phyloP scores from a whole-genome alignment of 2,329 filamentous ascomycete genomes.

The Huntiella moniliformis region DNA sequence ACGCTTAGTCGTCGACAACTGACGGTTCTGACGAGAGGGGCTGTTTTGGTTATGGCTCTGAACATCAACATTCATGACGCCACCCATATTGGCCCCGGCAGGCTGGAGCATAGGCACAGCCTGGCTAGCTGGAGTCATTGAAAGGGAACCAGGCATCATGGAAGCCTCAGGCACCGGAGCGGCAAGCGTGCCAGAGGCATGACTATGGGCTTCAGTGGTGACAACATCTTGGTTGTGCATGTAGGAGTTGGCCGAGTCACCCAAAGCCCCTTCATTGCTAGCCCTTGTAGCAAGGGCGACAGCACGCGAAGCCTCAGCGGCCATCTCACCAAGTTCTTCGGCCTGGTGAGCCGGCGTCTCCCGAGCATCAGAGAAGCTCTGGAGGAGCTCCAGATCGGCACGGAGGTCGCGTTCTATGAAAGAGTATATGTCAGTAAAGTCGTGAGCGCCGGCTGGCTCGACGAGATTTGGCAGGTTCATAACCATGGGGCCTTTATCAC shows the following conservation, averaged over 20 bases:
- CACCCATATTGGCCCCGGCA: slow-evolving; percentile 12
- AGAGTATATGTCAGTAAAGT: no score
- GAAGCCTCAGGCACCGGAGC: slow-evolving; percentile 13
- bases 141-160: slow-evolving; percentile 20
- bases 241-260: neutral
- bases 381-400: slow-evolving; percentile 9
- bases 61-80: slow-evolving; percentile 15
- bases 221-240: neutral
- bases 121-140: slow-evolving; percentile 1
- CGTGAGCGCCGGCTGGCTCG: no score
- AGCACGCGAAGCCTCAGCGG: slow-evolving; percentile 5
- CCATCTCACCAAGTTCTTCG: slow-evolving; percentile 1
- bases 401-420: slow-evolving; percentile 2
- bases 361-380: slow-evolving; percentile 7
- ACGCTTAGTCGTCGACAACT: slow-evolving; percentile 86
- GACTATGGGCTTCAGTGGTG: neutral
- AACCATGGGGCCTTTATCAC: no score
- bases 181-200: neutral
- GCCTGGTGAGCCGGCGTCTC: neutral
- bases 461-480: no score
- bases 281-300: neutral
- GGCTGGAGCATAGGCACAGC: neutral
- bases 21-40: slow-evolving; percentile 60
- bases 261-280: neutral
- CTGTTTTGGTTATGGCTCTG: slow-evolving; percentile 28